These are phyloP conservation scores for Rachicladosporium sp. DNA, from an alignment of 2,329 filamentous ascomycete species.

Conservation along the genomic window DNA sequence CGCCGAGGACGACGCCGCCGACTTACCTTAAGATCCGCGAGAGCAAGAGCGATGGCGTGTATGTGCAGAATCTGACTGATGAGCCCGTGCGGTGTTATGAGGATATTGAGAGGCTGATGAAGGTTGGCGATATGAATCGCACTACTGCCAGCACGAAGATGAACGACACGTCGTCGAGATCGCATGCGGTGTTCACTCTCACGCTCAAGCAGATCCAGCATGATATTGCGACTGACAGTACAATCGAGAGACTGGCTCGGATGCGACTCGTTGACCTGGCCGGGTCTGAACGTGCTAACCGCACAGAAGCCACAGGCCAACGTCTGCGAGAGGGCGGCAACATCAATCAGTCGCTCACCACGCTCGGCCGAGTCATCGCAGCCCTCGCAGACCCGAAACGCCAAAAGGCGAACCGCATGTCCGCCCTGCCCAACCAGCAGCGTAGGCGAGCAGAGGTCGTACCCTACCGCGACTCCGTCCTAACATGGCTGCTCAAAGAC, in stretches of 20 bases:
- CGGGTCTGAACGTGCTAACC: constrained; percentile 86
- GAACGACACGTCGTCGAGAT: constrained; percentile 96
- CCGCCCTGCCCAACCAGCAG: constrained; percentile 27
- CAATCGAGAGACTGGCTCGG: constrained; percentile 83
- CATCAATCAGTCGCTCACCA: constrained; percentile 98
- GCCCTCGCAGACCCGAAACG: constrained; percentile 63
- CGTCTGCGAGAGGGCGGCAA: constrained; percentile 89
- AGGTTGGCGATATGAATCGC: constrained; percentile 71
- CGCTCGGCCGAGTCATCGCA: constrained; percentile 87
- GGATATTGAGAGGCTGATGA: constrained; percentile 87
- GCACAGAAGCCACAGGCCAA: constrained; percentile 85
- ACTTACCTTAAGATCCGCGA: constrained; percentile 96
- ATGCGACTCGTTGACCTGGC: constrained; percentile 93
- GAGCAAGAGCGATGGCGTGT: constrained; percentile 86
- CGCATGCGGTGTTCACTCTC: constrained; percentile 95
- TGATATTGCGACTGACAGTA: constrained; percentile 93
- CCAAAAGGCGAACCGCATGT: constrained; percentile 29
- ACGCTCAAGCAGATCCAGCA: constrained; percentile 97
- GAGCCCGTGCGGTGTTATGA: constrained; percentile 75
- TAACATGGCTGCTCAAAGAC: constrained; percentile 85
- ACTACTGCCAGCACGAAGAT: constrained; percentile 94
- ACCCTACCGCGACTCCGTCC: constrained; percentile 80
- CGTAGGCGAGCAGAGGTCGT: constrained; percentile 50
- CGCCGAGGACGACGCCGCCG: constrained; percentile 64
- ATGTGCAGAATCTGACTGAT: constrained; percentile 92